Conservation (phyloP, 805 yeast species). For the Huiozyma naganishii region DNA sequence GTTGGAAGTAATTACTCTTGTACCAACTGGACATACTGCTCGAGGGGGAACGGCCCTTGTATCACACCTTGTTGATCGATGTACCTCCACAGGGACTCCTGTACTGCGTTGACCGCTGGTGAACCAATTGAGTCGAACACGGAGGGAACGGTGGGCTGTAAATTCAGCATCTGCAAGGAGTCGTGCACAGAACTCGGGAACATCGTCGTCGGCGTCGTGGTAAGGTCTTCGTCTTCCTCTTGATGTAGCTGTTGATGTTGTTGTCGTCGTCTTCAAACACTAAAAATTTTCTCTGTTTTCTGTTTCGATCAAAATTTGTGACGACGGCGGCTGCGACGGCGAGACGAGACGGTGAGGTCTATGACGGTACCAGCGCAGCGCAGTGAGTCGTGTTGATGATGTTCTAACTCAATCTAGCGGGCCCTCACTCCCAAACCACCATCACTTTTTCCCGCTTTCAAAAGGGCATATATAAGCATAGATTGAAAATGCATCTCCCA, state of each 20-base stretch:
- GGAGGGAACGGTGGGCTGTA: neutral
- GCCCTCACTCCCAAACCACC: too few species aligned
- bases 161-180: neutral
- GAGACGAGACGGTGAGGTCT: too few species aligned
- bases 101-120: neutral
- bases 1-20: slow-evolving; percentile 47
- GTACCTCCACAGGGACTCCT: slow-evolving; percentile 57
- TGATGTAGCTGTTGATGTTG: neutral
- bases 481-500: too few species aligned
- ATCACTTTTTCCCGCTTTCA: too few species aligned
- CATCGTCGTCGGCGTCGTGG: neutral
- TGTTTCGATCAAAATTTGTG: too few species aligned
- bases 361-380: too few species aligned
- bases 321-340: too few species aligned
- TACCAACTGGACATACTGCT: slow-evolving; percentile 74
- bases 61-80: slow-evolving; percentile 56
- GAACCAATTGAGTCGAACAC: neutral
- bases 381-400: too few species aligned
- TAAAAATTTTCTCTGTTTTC: too few species aligned
- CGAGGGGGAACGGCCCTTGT: slow-evolving; percentile 82
- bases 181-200: neutral
- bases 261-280: neutral
- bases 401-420: too few species aligned
- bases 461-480: too few species aligned
- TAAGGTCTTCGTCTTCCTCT: neutral